These are phyloP conservation scores for Quercus alba DNA, from an alignment of 306 rosid genomes.

Conservation along the genomic window DNA sequence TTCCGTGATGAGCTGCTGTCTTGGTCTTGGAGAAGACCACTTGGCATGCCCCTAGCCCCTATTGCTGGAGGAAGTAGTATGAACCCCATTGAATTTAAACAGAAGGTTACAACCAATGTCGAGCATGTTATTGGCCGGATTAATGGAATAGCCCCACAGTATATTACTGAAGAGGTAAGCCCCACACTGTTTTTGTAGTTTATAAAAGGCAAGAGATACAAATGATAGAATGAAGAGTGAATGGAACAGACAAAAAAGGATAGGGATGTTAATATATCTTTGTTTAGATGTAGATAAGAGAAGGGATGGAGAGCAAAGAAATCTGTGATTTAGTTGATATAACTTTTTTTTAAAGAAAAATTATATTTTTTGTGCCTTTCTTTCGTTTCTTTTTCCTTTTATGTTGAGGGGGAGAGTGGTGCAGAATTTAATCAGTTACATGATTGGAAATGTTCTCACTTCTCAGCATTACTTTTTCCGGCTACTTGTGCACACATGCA, in stretches of 20 bases:
- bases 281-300: neutral
- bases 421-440: too few relatives aligned
- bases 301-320: neutral
- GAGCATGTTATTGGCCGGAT: slow-evolving; percentile 75
- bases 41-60: slow-evolving; percentile 84
- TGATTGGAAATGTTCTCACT: too few relatives aligned
- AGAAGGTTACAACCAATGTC: slow-evolving; percentile 85
- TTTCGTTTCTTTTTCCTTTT: too few relatives aligned
- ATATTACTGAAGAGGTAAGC: slow-evolving; percentile 85
- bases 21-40: slow-evolving; percentile 99
- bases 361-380: too few relatives aligned
- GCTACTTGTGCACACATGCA: too few relatives aligned
- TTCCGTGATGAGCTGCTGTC: slow-evolving; percentile 98
- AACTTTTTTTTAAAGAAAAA: neutral
- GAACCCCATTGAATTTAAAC: slow-evolving; percentile 81
- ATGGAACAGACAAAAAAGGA: neutral
- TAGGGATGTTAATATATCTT: neutral
- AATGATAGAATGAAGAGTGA: neutral
- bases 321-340: neutral
- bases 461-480: too few relatives aligned
- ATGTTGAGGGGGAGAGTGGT: too few relatives aligned
- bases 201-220: neutral
- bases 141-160: slow-evolving; percentile 82
- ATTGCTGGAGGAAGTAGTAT: slow-evolving; percentile 74
- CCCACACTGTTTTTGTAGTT: neutral